Evolutionary conservation across 441 rosid species (phyloP).

Genomic region (Biscutella auriculata): DNA sequence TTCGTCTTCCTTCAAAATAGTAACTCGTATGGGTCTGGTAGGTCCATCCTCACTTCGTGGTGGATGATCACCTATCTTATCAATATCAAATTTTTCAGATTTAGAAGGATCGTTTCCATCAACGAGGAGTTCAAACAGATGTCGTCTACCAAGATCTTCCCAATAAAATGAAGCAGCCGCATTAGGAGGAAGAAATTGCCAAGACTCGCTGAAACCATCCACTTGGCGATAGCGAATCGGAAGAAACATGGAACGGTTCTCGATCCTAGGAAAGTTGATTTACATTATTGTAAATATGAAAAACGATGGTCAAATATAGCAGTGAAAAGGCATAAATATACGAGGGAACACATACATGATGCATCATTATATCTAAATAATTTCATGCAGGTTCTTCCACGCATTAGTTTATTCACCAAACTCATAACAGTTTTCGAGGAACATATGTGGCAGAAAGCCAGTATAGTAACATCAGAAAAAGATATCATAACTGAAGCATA

Average conservation of each 20-base stretch:
- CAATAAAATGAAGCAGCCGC: slow-evolving; percentile 88
- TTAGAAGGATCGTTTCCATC: slow-evolving; percentile 62
- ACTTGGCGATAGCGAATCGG: slow-evolving; percentile 85
- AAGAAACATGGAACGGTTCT: slow-evolving; percentile 81
- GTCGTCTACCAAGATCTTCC: slow-evolving; percentile 88
- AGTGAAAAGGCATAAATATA: not conserved
- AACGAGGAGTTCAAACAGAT: slow-evolving; percentile 61
- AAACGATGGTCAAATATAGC: slow-evolving; percentile 6
- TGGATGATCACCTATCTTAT: slow-evolving; percentile 70
- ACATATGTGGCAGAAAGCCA: not conserved
- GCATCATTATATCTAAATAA: slow-evolving; percentile 4
- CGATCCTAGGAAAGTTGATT: slow-evolving; percentile 52
- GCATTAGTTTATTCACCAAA: not conserved
- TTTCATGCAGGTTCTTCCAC: not conserved
- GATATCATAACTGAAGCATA: slow-evolving; percentile 4
- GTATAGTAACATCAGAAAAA: slow-evolving; percentile 1
- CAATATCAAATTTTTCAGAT: slow-evolving; percentile 62
- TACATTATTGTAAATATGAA: slow-evolving; percentile 1
- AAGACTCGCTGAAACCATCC: slow-evolving; percentile 61
- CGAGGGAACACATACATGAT: slow-evolving; percentile 1
- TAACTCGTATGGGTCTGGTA: slow-evolving; percentile 70
- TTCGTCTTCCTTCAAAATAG: slow-evolving; percentile 76
- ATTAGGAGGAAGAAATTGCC: slow-evolving; percentile 85
- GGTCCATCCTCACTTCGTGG: slow-evolving; percentile 53
- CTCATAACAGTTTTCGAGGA: not conserved